Percentiles rank a stretch among this genome's conserved stretches.
phyloP scores from a whole-genome alignment of 2,329 filamentous ascomycete species.

The Fusarium staphyleae region DNA sequence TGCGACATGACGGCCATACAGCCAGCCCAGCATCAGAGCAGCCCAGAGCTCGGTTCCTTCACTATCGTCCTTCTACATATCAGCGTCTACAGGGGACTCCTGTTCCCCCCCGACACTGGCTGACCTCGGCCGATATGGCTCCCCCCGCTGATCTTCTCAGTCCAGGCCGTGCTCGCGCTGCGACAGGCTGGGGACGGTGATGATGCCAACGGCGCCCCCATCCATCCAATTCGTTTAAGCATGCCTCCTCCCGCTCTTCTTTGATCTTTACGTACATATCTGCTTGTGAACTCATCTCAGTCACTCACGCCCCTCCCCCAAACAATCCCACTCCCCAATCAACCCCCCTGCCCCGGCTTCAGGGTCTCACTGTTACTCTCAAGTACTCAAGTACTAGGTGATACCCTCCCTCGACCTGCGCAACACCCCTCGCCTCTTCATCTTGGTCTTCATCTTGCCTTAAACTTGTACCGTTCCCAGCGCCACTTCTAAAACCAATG shows the following conservation, averaged over 20 bases:
- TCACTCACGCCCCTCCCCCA: conserved; percentile 10
- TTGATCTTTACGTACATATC: conserved; percentile 30
- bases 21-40: conserved; percentile 11
- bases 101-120: conserved; percentile 8
- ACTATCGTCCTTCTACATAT: conserved; percentile 3
- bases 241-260: conserved; percentile 29
- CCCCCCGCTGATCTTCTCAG: conserved; percentile 39
- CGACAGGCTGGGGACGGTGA: conserved; percentile 36
- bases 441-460: conserved; percentile 30
- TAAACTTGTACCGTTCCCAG: conserved; percentile 19
- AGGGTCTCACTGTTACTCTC: conserved; percentile 33
- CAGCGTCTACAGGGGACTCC: conserved; percentile 21
- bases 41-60: background rate
- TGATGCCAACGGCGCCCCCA: conserved; percentile 39
- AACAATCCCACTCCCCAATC: conserved; percentile 27
- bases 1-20: no score
- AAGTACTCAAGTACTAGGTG: conserved; percentile 36
- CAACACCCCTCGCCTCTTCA: conserved; percentile 28
- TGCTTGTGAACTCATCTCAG: conserved; percentile 13
- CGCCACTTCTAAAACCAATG: conserved; percentile 37
- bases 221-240: conserved; percentile 11
- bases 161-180: conserved; percentile 21
- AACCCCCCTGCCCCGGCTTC: conserved; percentile 32
- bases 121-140: conserved; percentile 39
- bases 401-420: conserved; percentile 31